Evolutionary conservation across 352 stramenopile genomes (phyloP), one percentile per base, ranked within the genome.

Genomic region (Globisporangium orthogonon): DNA sequence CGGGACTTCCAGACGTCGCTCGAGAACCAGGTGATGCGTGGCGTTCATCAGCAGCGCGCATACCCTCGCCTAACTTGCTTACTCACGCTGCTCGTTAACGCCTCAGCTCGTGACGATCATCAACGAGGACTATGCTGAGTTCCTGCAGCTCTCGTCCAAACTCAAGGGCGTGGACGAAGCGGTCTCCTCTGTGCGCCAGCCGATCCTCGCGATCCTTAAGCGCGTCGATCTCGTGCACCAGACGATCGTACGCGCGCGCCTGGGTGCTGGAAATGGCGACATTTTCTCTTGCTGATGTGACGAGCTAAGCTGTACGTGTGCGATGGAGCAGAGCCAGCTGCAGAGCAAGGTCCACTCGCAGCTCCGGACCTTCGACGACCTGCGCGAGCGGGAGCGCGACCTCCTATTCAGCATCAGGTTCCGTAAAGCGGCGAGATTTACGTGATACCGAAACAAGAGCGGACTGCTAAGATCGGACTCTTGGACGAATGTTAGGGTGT

Each of bases 91-190:
- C 7, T 23, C 17, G 15, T 3, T 39, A 6, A 23, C 23, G 23
- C 23, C 28, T 10, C 55, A 87, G 71, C 74, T 95, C 33, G 86
- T 95, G 14, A 76, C 82, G 44, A 93, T 95, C 63, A 95, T 95
- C 70, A 91, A 95, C 55, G 73, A 92, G 41, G 86, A 95, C 67
- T 95, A 95, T 58, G 73, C 82, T 49, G 86, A 95, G 71, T 95
- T 95, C 56, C 69, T 95, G 44, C 86, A 95, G 71, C 78, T 95
- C 49, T 95, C 86, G 43, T 87, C 83, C 48, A 88, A 85, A 64
- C 74, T 95, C 31, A 91, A 92, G 60, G 86, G 82, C 23, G 83
- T 95, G 31, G 85, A 95, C 52, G 86, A 90, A 57, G 83, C 86
- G 23, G 84, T 94, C 17, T 87, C 81, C 10, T 90, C 82, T 11